A percentile compares a stretch with the other conserved stretches of the same genome.
phyloP scores from a whole-genome alignment of 202 grass and related monocot genomes.

The Bolboschoenoplectus hybrid region DNA sequence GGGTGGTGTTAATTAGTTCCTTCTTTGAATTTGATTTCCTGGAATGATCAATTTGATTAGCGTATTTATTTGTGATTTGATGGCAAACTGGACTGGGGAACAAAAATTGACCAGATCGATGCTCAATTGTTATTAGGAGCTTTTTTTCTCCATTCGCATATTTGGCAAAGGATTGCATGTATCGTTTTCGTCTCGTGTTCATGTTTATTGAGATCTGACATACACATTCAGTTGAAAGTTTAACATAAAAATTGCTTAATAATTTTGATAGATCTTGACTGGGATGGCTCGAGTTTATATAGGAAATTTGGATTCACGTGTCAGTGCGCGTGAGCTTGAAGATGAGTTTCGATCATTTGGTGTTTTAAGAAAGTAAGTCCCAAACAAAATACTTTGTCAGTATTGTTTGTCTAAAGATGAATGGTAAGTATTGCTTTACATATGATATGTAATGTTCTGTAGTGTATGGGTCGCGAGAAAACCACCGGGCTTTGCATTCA shows the following conservation, averaged over 20 bases:
- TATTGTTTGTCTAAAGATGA: slow-evolving; percentile 11
- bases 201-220: background rate
- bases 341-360: slow-evolving; percentile 81
- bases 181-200: background rate
- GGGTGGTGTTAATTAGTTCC: background rate
- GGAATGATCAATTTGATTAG: background rate
- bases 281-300: slow-evolving; percentile 86
- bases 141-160: background rate
- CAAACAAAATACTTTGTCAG: background rate
- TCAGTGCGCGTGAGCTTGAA: slow-evolving; percentile 82
- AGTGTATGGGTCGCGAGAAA: slow-evolving; percentile 87
- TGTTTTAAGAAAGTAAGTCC: slow-evolving; percentile 76
- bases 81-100: background rate
- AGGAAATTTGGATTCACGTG: slow-evolving; percentile 80
- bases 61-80: background rate
- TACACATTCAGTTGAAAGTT: background rate
- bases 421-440: background rate
- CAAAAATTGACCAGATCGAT: background rate
- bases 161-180: background rate
- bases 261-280: slow-evolving; percentile 15
- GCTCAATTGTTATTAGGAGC: background rate
- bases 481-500: slow-evolving; percentile 83
- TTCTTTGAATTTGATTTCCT: background rate
- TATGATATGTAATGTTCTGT: slow-evolving; percentile 33
- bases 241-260: background rate